Percentiles rank a stretch among this genome's conserved stretches.
Conservation (phyloP, 192 early-diverging fungal species). For the Globomyces pollinis-pini region DNA sequence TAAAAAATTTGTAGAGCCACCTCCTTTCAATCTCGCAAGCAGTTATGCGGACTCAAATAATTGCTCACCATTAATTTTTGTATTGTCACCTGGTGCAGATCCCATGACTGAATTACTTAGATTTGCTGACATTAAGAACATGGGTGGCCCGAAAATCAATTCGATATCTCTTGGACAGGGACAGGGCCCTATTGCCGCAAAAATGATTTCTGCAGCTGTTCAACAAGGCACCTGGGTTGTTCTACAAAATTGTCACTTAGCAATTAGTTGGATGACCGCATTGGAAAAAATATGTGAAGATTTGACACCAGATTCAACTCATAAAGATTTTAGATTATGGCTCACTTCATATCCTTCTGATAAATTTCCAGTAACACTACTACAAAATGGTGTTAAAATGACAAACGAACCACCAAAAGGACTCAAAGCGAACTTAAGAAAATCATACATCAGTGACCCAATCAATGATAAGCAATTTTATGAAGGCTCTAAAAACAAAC, state of each 20-base stretch:
- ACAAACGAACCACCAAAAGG: slow-evolving; percentile 54
- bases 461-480: slow-evolving; percentile 54
- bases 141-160: slow-evolving; percentile 43
- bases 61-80: slow-evolving; percentile 45
- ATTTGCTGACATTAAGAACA: slow-evolving; percentile 51
- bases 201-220: slow-evolving; percentile 39
- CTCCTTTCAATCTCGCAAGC: slow-evolving; percentile 52
- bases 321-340: slow-evolving; percentile 48
- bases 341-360: slow-evolving; percentile 52
- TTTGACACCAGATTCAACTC: slow-evolving; percentile 41
- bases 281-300: slow-evolving; percentile 59
- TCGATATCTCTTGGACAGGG: slow-evolving; percentile 57
- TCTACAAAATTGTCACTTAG: slow-evolving; percentile 55
- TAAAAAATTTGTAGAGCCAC: slow-evolving; percentile 49
- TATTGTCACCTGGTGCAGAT: slow-evolving; percentile 53
- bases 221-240: slow-evolving; percentile 53
- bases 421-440: slow-evolving; percentile 42
- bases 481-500: slow-evolving; percentile 51
- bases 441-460: slow-evolving; percentile 47
- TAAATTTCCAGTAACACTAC: slow-evolving; percentile 49
- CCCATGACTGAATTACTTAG: slow-evolving; percentile 47
- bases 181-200: slow-evolving; percentile 56
- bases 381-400: slow-evolving; percentile 61
- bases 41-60: slow-evolving; percentile 50
- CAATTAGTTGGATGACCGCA: slow-evolving; percentile 55